phyloP scores from a whole-genome alignment of 176 grass and related monocot species.

The Aechmea fasciata region DNA sequence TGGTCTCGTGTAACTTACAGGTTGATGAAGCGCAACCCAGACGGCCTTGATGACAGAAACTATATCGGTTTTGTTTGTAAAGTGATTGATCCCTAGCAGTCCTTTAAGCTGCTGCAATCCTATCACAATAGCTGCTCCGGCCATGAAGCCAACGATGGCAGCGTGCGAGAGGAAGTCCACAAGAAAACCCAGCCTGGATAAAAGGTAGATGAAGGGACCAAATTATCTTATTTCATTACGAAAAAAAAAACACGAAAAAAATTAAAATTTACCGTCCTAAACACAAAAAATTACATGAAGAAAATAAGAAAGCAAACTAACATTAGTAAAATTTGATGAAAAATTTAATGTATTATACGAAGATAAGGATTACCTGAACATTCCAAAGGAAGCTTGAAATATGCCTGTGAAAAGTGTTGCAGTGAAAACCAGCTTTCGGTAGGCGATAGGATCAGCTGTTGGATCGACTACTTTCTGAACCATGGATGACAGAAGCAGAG shows the following conservation, averaged over 20 bases:
- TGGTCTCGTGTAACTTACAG: conserved; percentile 22
- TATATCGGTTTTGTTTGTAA: conserved; percentile 80
- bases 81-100: conserved; percentile 55
- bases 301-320: neutral
- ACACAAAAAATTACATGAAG: too few relatives aligned
- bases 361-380: conserved; percentile 46
- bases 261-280: too few relatives aligned
- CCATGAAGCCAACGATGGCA: conserved; percentile 93
- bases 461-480: conserved; percentile 77
- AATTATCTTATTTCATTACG: neutral
- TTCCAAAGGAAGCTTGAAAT: conserved; percentile 77
- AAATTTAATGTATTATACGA: neutral
- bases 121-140: conserved; percentile 76
- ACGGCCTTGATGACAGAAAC: conserved; percentile 66
- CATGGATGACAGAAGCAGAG: conserved; percentile 91
- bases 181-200: conserved; percentile 63
- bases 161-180: conserved; percentile 94
- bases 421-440: conserved; percentile 66
- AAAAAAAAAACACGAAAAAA: too few relatives aligned
- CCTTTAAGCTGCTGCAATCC: conserved; percentile 94
- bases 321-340: neutral
- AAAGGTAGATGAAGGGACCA: neutral
- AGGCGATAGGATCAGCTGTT: conserved; percentile 42
- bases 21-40: conserved; percentile 37
- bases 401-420: conserved; percentile 76